phyloP scores from a whole-genome alignment of 1,139 yeast genomes.

The Taiozyma sp. region DNA sequence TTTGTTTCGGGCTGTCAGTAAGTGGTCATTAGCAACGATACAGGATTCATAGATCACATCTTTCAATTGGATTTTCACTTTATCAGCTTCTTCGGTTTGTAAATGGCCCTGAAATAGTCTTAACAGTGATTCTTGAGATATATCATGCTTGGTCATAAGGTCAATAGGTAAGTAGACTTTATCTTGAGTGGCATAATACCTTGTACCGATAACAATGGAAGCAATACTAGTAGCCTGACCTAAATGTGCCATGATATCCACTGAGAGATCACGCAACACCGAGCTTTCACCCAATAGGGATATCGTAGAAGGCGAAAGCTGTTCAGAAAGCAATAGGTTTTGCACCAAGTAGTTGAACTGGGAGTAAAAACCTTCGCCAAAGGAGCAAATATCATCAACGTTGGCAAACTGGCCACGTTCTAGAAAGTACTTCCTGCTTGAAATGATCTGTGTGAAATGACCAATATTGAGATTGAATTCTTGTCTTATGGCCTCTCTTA shows the following conservation, averaged over 20 bases:
- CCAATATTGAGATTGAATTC: slow-evolving; percentile 48
- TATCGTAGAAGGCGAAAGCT: slow-evolving; percentile 52
- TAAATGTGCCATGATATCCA: slow-evolving; percentile 71
- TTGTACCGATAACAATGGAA: slow-evolving; percentile 55
- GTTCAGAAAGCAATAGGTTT: slow-evolving; percentile 53
- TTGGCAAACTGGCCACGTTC: slow-evolving; percentile 43
- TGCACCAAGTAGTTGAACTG: slow-evolving; percentile 68
- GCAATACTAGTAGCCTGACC: slow-evolving; percentile 81
- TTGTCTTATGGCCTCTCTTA: slow-evolving; percentile 43
- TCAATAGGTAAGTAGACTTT: slow-evolving; percentile 51
- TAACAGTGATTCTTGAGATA: slow-evolving; percentile 62
- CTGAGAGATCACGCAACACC: slow-evolving; percentile 36
- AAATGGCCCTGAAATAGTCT: slow-evolving; percentile 41
- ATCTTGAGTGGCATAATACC: slow-evolving; percentile 54
- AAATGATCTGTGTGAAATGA: slow-evolving; percentile 55
- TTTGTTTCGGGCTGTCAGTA: slow-evolving; percentile 59
- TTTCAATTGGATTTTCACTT: slow-evolving; percentile 38
- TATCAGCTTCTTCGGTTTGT: slow-evolving; percentile 21
- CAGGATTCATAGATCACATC: slow-evolving; percentile 69
- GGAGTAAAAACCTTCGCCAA: slow-evolving; percentile 77
- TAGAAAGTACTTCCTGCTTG: slow-evolving; percentile 52
- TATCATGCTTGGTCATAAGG: slow-evolving; percentile 43
- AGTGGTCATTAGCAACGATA: slow-evolving; percentile 73
- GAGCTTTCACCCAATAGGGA: slow-evolving; percentile 43
- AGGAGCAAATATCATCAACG: slow-evolving; percentile 59